Conservation (phyloP, 345 rosid genomes). For the Draba incana region DNA sequence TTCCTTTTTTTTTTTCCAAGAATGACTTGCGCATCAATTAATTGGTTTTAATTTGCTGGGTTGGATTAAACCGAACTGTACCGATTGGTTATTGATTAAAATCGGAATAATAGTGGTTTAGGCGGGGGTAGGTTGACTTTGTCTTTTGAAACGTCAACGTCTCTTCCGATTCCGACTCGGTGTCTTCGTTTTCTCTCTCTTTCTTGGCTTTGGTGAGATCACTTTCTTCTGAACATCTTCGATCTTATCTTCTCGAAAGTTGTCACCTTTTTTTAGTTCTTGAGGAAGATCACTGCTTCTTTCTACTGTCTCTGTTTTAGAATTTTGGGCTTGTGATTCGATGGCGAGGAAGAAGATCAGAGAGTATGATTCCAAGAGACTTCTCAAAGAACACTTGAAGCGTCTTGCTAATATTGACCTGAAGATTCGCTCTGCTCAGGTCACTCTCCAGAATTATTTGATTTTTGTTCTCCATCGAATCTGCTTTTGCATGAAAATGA, state of each 20-base stretch:
- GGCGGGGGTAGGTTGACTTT: conserved; percentile 36
- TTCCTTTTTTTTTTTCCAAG: no score
- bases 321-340: conserved; percentile 9
- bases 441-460: conserved; percentile 17
- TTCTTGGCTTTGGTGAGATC: conserved; percentile 23
- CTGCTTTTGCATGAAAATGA: not conserved
- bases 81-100: conserved; percentile 24
- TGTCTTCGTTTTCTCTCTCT: conserved; percentile 22
- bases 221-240: conserved; percentile 11
- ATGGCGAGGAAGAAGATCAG: conserved; percentile 96
- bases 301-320: conserved; percentile 19
- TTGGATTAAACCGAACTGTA: conserved; percentile 19
- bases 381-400: conserved; percentile 73
- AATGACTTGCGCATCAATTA: no score
- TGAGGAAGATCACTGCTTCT: conserved; percentile 12
- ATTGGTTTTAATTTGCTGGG: no score
- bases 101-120: conserved; percentile 5
- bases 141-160: conserved; percentile 23
- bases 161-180: conserved; percentile 41
- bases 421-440: conserved; percentile 82
- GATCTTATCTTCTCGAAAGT: conserved; percentile 34
- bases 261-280: conserved; percentile 20
- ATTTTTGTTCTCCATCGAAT: conserved; percentile 1
- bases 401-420: conserved; percentile 64
- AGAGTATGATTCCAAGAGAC: conserved; percentile 85